Percentiles rank a stretch among this genome's conserved stretches.
Conservation (phyloP, 768 basidiomycete species). For the Tulasnella calospora region DNA sequence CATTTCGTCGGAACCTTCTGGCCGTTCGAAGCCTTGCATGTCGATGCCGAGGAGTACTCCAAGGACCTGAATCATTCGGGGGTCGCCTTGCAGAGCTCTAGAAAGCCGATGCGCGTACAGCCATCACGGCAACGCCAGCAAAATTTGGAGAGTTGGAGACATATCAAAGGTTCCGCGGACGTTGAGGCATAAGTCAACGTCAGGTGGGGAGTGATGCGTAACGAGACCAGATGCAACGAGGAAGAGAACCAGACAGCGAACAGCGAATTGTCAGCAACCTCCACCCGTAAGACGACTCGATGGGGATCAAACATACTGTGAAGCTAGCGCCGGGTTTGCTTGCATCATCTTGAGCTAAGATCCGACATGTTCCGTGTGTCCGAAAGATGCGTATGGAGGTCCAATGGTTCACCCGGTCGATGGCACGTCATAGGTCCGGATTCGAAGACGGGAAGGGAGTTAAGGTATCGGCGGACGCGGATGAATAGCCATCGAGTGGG, state of each 20-base stretch:
- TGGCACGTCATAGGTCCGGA: neutral
- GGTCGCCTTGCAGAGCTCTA: conserved; percentile 43
- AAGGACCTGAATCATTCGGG: conserved; percentile 83
- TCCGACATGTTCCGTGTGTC: neutral
- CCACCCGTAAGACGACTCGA: neutral
- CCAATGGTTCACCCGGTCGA: neutral
- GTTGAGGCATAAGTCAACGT: neutral
- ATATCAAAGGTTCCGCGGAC: neutral
- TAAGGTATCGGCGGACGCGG: neutral
- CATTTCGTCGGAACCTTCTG: conserved; percentile 77
- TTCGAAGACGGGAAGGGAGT: neutral
- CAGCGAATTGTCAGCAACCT: neutral
- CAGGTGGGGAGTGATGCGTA: neutral
- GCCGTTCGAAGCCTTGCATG: conserved; percentile 76
- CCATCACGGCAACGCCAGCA: neutral
- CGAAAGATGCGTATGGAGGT: neutral
- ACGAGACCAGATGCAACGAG: neutral
- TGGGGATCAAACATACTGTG: conserved; percentile 5
- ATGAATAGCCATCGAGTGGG: neutral
- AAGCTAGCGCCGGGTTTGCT: conserved; percentile 28
- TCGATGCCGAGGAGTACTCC: conserved; percentile 92
- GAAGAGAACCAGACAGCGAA: neutral
- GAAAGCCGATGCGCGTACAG: no score
- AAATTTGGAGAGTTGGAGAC: neutral
- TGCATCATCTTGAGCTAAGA: conserved; percentile 33